Evolutionary conservation across 306 rosid genomes (phyloP), one percentile per base, ranked within the genome.

Genomic region (Begonia fuchsioides): DNA sequence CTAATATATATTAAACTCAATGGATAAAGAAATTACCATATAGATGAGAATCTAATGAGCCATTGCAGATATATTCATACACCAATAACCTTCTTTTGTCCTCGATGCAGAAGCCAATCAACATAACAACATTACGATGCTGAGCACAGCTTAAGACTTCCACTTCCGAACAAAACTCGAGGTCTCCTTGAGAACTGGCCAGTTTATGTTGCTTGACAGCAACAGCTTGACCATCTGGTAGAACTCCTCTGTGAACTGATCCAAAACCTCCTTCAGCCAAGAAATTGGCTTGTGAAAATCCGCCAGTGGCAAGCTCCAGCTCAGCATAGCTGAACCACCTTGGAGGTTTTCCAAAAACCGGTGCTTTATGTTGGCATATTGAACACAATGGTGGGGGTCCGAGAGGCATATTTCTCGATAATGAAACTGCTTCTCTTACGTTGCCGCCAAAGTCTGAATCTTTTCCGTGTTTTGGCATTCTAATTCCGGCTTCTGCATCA

Each of bases 61-160:
- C 87, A 60, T 92, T 85, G 86, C 98, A 92, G 72, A 92, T 92
- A 58, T 79, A 92, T 64, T 92, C 98, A 41, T 92, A 92, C 66
- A 92, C 98, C 56, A 92, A 68, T 53, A 92, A 69, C 70, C 98
- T 77, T 77, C 96, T 71, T 63, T 68, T 85, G 66, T 92, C 93
- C 83, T 92, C 98, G 39, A 92, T 82, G 52, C 98, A 92, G 73
- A 92, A 92, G 6, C 98, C 98, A 53, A 85, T 85, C 68, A 92
- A 71, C 98, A 92, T 81, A 43, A 92, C 98, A 57, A 92, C 98
- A 58, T 92, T 92, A 46, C 98, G 76, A 52, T 92, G 98, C 60
- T 92, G 98, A 59, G 98, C 98, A 63, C 98, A 92, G 71, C 98
- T 92, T 39, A 92, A 68, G 58, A 92, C 98, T 82, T 92, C 98